phyloP scores from a whole-genome alignment of 768 basidiomycete species.

The Suillus spraguei region DNA sequence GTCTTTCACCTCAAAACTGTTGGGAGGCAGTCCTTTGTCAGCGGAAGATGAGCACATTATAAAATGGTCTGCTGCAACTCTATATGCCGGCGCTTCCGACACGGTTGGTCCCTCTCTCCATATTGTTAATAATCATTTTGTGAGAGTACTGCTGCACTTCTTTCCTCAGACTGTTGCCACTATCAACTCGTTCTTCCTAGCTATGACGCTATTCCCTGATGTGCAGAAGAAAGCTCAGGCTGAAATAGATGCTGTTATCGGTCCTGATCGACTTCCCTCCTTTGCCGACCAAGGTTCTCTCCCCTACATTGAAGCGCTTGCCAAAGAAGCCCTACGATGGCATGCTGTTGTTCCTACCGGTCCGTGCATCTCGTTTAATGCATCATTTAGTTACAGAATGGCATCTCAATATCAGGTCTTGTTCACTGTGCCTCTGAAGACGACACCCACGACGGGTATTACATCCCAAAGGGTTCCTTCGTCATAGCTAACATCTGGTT shows the following conservation, averaged over 20 bases:
- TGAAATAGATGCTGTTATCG: slow-evolving; percentile 63
- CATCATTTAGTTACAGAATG: slow-evolving; percentile 34
- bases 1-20: slow-evolving; percentile 61
- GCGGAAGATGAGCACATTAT: slow-evolving; percentile 59
- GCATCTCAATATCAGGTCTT: slow-evolving; percentile 14
- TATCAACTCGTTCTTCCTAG: slow-evolving; percentile 13
- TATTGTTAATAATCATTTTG: not conserved
- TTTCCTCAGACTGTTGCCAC: slow-evolving; percentile 7
- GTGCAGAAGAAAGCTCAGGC: slow-evolving; percentile 59
- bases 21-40: slow-evolving; percentile 51
- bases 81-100: slow-evolving; percentile 26
- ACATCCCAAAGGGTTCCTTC: slow-evolving; percentile 51
- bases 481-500: slow-evolving; percentile 28
- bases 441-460: slow-evolving; percentile 62
- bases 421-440: slow-evolving; percentile 61
- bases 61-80: slow-evolving; percentile 57
- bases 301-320: slow-evolving; percentile 63
- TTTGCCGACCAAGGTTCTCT: slow-evolving; percentile 58
- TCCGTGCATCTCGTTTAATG: slow-evolving; percentile 38
- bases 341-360: slow-evolving; percentile 41
- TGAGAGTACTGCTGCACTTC: not conserved
- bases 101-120: not conserved
- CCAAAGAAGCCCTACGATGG: slow-evolving; percentile 58
- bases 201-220: slow-evolving; percentile 34
- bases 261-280: slow-evolving; percentile 60